Base-by-base conservation (phyloP, 176 grass and related monocot genomes). In the Ananas comosus region DNA sequence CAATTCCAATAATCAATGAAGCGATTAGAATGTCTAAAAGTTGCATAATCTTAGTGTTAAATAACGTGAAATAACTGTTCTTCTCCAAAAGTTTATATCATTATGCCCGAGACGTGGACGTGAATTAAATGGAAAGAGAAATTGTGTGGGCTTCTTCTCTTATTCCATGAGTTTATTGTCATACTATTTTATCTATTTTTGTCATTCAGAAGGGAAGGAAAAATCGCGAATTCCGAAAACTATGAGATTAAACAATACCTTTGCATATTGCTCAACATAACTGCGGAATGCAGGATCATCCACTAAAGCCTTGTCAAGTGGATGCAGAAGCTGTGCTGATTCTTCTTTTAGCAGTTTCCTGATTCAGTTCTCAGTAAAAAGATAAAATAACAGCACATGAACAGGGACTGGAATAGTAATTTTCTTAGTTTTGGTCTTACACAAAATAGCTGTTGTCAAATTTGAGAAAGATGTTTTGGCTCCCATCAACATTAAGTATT, bases 391-490 rank as follows among this genome's bases (percentile, higher is more conserved):
- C 53, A 58, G 6, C 18, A 58, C 13, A 58, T 58, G 18, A 18
- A 1, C 18, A 58, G 18, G 5, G 14, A 18, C 1, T 11, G 3
- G 27, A 6, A 27, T 27, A 27, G 1, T 27, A 27, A 27, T 27
- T 1, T 22, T 11, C n/a, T 11, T 2, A 24, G 21, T 0, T 50
- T 13, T 56, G 16, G 0, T 18, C 67, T 82, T 82, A 87, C 81
- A 48, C 0, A 23, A 84, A 91, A 48, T 91, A 91, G 7, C 75
- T 79, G 70, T 91, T 82, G 61, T 91, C 88, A 1, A 91, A 91
- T 53, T 82, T 87, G 0, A 91, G 69, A 64, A 81, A 84, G 59
- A 87, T 81, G 52, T 74, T 84, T 24, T 27, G 1, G 25, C 84
- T 91, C 88, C 88, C 84, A 12, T 81, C 51, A 1, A 81, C 84